A percentile compares a stretch with the other conserved stretches of the same genome.
These are phyloP conservation scores for Chlorella sorokiniana DNA, from an alignment of 139 green algal genomes.

Conservation along the genomic window DNA sequence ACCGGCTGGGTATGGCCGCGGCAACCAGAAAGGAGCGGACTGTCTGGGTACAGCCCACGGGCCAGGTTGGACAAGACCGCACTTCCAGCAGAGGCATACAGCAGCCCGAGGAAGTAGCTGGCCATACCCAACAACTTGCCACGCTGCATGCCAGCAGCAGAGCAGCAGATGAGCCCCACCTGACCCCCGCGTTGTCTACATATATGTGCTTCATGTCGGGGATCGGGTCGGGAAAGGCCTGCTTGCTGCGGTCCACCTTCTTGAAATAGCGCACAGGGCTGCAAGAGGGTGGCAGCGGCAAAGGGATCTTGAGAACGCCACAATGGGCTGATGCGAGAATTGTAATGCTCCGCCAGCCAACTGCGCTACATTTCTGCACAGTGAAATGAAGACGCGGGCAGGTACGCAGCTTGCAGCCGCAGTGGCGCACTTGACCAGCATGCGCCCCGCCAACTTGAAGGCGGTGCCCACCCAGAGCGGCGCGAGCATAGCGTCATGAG, in stretches of 20 bases:
- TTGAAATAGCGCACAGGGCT: constrained; percentile 19
- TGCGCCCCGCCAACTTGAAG: not conserved
- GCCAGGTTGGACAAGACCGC: too few relatives aligned
- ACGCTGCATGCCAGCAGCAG: not conserved
- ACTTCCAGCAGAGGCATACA: not conserved
- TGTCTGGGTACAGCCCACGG: too few relatives aligned
- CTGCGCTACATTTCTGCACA: not conserved
- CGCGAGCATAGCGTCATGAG: constrained; percentile 3
- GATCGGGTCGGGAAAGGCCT: constrained; percentile 7
- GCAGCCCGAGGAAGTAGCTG: not conserved
- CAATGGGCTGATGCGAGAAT: not conserved
- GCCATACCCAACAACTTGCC: too few relatives aligned
- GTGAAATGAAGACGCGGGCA: not conserved
- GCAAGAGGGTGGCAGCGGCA: not conserved
- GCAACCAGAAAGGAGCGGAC: too few relatives aligned
- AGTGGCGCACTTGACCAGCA: not conserved
- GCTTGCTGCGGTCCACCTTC: not conserved
- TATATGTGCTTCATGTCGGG: constrained; percentile 12
- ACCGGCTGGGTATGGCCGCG: too few relatives aligned
- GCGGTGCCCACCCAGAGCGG: not conserved
- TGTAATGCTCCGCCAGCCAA: not conserved
- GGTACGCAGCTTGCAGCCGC: not conserved
- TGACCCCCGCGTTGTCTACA: constrained; percentile 11
- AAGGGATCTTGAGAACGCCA: not conserved
- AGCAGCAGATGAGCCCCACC: not conserved